A percentile compares a stretch with the other conserved stretches of the same genome.
These are phyloP conservation scores for Jacaranda copaia DNA, from an alignment of 257 asterid genomes.

Conservation along the genomic window DNA sequence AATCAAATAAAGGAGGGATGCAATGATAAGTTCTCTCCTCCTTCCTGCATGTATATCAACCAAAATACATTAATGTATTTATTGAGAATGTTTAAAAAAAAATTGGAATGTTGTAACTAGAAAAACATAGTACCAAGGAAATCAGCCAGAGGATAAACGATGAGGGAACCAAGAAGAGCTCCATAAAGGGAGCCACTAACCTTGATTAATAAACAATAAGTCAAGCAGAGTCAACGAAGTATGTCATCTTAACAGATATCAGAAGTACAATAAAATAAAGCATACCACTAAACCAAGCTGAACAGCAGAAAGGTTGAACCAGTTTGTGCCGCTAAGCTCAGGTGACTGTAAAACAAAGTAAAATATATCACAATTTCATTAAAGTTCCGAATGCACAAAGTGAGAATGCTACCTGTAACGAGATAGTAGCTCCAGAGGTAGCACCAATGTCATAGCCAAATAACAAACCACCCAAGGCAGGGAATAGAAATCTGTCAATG, in stretches of 20 bases:
- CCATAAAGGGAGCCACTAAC: constrained; percentile 99
- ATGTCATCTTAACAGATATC: constrained; percentile 46
- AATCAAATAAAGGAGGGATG: constrained; percentile 66
- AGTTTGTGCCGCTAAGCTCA: constrained; percentile 85
- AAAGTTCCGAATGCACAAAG: constrained; percentile 23
- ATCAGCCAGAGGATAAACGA: constrained; percentile 85
- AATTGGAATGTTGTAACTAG: constrained; percentile 16
- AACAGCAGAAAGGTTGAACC: constrained; percentile 91
- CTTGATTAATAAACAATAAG: constrained; percentile 51
- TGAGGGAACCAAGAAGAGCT: constrained; percentile 91
- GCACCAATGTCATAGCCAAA: constrained; percentile 99
- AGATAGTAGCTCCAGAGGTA: constrained; percentile 93
- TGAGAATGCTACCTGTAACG: constrained; percentile 72
- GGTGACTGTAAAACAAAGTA: constrained; percentile 68
- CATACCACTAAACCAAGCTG: constrained; percentile 97
- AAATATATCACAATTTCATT: background rate
- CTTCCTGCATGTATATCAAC: constrained; percentile 65
- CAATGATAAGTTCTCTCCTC: constrained; percentile 86
- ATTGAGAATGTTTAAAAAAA: constrained; percentile 1
- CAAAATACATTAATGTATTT: background rate
- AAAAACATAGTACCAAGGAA: constrained; percentile 73
- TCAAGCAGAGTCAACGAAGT: constrained; percentile 27
- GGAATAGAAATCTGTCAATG: constrained; percentile 79
- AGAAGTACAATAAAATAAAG: constrained; percentile 14
- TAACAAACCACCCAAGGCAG: constrained; percentile 92